Evolutionary conservation across 2,329 filamentous ascomycete genomes (phyloP), one percentile per base, ranked within the genome.

Genomic region (Neopestalotiopsis rosae): DNA sequence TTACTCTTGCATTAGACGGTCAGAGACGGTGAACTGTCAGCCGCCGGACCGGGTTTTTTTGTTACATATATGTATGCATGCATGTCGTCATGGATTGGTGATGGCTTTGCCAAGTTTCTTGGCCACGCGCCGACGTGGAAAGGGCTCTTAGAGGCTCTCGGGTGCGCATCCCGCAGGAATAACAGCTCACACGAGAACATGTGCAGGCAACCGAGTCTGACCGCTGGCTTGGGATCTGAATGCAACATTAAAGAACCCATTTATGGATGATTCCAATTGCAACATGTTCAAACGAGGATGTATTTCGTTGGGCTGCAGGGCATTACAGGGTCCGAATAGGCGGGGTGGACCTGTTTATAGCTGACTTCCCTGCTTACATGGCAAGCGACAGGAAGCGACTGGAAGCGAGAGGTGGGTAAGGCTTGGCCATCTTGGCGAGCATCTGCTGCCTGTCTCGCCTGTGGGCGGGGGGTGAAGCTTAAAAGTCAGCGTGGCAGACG

Each of bases 121-220:
- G 45, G 45, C 45, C 45, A 52, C 45, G 45, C 45, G 45, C 45
- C 45, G n/a, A 52, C 4, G 45, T 52, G 45, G n/a, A n/a, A n/a
- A 52, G 45, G 45, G 45, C 6, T 38, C 10, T 10, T 38, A 6
- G 6, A 38, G 34, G 34, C 9, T 52, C 45, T 52, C 45, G 45
- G 45, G 45, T 52, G 45, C 45, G n/a, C 3, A 52, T 24, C 10
- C 45, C 45, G 45, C 45, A 52, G 45, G 20, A 52, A 52, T 52
- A n/a, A n/a, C 45, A 52, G 45, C 45, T 52, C 45, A 52, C 45
- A 52, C 45, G 45, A 52, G 45, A 52, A 52, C 45, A 52, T n/a
- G 45, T 52, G 45, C 45, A 52, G 45, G 20, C 34, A 38, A 10
- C 34, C 14, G 45, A 52, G 45, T 52, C 45, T 52, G 45, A 52